Base-by-base conservation (phyloP, 805 yeast species). In the Crinitomyces ghanaensis region DNA sequence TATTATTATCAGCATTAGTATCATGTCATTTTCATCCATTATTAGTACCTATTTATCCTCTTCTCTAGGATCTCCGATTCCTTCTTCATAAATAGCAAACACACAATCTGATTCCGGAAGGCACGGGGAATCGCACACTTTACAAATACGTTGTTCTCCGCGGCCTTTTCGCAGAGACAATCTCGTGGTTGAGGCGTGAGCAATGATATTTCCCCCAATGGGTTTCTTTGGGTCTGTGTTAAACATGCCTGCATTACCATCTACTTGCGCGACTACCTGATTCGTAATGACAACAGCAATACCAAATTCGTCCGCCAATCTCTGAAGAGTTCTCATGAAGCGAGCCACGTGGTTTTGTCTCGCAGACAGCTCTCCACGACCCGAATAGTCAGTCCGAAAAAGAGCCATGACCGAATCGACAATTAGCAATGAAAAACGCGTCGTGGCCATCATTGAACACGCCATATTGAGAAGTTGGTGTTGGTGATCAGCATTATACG, bases 191-290 rank as follows among this genome's bases (percentile, higher is more conserved):
- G 96, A 85, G 13, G 94, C 77, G 56, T 91, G 98, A 1, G 97
- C 98, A 55, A 91, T 78, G 47, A 91, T 91, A 52, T 91, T 88
- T 48, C 98, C 98, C 41, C 98, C 98, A 45, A 91, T 88, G 12
- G 98, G 98, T 56, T 91, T 91, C 57, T 91, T 91, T 11, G 97
- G 96, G 56, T 91, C 98, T 1, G 95, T 94, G 47, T 86, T 85
- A 56, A 76, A 86, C 63, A 74, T 62, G 18, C 72, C 67, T 57
- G 66, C 65, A 26, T 74, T 74, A 50, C 93, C 93, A 51, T 91
- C 98, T 13, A 91, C 98, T 57, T 86, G 96, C 3, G 97, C 96
- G 5, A 84, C 95, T 15, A 91, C 98, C 58, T 91, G 98, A 59
- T 91, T 91, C 2, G 93, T 81, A 29, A 91, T 84, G 5, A 91